phyloP scores from a whole-genome alignment of 192 early-diverging fungal species.

The Glomus cerebriforme region DNA sequence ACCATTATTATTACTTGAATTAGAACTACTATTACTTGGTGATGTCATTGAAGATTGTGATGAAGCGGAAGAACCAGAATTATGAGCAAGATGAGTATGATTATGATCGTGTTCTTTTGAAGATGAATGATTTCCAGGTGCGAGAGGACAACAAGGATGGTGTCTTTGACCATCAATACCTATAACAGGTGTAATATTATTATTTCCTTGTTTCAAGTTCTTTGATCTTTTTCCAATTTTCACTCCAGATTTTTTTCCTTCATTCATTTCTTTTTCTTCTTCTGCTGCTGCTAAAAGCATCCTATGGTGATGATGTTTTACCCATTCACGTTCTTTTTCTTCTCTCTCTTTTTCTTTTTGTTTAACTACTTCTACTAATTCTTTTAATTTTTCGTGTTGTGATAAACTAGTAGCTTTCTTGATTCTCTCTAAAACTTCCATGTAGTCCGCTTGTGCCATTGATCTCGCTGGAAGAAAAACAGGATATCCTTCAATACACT shows the following conservation, averaged over 20 bases:
- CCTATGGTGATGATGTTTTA: constrained; percentile 24
- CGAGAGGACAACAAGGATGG: constrained; percentile 31
- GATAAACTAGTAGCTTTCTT: constrained; percentile 26
- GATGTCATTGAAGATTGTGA: background rate
- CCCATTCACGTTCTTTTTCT: constrained; percentile 31
- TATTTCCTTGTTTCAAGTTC: constrained; percentile 3
- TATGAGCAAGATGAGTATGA: background rate
- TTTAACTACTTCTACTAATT: constrained; percentile 23
- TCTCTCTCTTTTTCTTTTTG: constrained; percentile 30
- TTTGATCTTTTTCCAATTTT: constrained; percentile 22
- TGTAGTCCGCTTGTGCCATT: constrained; percentile 33
- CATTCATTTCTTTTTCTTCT: constrained; percentile 6
- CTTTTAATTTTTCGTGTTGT: constrained; percentile 29
- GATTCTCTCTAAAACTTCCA: constrained; percentile 30
- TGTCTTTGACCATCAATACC: constrained; percentile 27
- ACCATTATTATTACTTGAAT: background rate
- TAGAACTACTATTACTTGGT: background rate
- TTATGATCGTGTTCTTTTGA: background rate
- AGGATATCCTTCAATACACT: constrained; percentile 30
- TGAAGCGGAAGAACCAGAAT: background rate
- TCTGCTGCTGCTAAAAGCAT: constrained; percentile 24
- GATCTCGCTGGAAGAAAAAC: constrained; percentile 33
- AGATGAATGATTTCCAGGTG: constrained; percentile 25
- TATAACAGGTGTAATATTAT: constrained; percentile 13
- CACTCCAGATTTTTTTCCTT: constrained; percentile 7